Base-by-base conservation (phyloP, 441 rosid genomes). In the Biscutella laevigata region DNA sequence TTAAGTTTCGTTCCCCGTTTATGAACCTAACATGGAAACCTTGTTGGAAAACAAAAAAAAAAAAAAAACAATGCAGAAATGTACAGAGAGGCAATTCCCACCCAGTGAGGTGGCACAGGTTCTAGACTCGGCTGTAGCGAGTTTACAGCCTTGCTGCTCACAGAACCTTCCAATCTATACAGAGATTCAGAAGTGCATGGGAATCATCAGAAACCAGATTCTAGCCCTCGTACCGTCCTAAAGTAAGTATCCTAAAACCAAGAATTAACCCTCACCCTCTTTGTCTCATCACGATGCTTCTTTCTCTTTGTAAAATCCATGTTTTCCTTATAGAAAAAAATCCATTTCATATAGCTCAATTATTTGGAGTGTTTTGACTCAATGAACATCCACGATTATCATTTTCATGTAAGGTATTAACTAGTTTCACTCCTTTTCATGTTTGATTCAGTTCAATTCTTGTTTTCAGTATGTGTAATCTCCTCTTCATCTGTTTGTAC, bases 141-240 rank as follows among this genome's bases (percentile, higher is more conserved):
- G 82, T 70, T 66, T 74, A 67, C 77, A 73, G 67, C 86, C 86
- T 5, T 59, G 67, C 63, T 73, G 83, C 59, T 73, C 79, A 3
- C 75, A 73, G 39, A 80, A 80, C 57, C 77, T 80, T 47, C 77
- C 77, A 1, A 53, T 80, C 34, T 77, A 80, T 61, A 61, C 73
- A 8, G 86, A 80, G 71, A 75, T 80, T 37, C 86, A 80, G 71
- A 77, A 74, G 42, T 77, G 79, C 63, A 80, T 77, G 79, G 82
- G 83, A 50, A 77, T 74, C 28, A 58, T 80, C 6, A 66, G 74
- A 53, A 80, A 74, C 39, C 86, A 80, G 62, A 77, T 80, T 29
- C 51, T 80, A 55, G 82, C 82, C 7, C 74, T 78, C 34, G 64
- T 81, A 16, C 87, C 82, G 6, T 70, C 78, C 35, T 59, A 70